These are phyloP conservation scores for Euphrasia arctica DNA, from an alignment of 305 asterid species.

Conservation along the genomic window DNA sequence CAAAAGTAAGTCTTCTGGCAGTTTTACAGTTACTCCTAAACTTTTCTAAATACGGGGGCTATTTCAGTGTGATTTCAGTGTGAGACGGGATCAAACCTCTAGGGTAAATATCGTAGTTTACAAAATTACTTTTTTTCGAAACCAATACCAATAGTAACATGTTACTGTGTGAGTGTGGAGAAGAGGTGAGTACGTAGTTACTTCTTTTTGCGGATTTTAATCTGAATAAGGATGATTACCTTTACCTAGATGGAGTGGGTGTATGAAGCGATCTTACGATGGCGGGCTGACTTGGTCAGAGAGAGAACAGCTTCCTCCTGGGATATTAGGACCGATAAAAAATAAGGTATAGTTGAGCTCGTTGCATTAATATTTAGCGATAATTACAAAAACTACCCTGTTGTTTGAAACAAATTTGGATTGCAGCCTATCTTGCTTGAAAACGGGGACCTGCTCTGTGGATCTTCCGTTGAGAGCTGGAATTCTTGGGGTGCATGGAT, in stretches of 20 bases:
- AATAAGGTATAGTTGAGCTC: slow-evolving; percentile 54
- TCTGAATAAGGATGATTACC: background rate
- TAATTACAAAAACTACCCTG: no score
- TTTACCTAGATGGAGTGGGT: slow-evolving; percentile 71
- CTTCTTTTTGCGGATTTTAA: no score
- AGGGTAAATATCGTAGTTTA: no score
- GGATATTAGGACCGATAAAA: slow-evolving; percentile 89
- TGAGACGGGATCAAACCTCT: no score
- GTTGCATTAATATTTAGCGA: slow-evolving; percentile 1
- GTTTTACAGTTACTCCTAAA: no score
- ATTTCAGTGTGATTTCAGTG: no score
- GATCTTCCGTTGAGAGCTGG: slow-evolving; percentile 98
- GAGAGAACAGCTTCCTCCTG: slow-evolving; percentile 92
- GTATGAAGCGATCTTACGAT: slow-evolving; percentile 77
- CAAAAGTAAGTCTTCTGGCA: slow-evolving; percentile 31
- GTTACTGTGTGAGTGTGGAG: no score
- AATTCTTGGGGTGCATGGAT: slow-evolving; percentile 99
- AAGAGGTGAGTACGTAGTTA: no score
- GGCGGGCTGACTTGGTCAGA: slow-evolving; percentile 78
- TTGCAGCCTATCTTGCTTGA: slow-evolving; percentile 78
- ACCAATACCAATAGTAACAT: no score
- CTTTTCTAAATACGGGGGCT: no score
- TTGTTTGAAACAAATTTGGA: slow-evolving; percentile 14
- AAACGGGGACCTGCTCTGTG: slow-evolving; percentile 83
- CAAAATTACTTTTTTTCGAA: no score